Conservation (phyloP, 1,284 basidiomycete species). For the Somion occarium region DNA sequence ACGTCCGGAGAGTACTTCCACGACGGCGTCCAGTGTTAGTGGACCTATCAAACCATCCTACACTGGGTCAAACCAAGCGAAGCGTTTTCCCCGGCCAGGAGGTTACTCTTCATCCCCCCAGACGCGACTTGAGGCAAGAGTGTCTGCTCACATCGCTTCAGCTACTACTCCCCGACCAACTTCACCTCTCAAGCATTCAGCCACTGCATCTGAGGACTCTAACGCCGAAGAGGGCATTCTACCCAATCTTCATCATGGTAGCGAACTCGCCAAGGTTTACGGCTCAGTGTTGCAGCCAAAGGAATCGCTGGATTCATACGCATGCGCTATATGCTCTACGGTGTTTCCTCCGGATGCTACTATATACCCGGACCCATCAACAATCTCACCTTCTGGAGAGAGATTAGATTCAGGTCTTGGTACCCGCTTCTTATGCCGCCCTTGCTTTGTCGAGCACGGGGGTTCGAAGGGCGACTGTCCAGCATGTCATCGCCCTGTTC, state of each 20-base stretch:
- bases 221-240: constrained; percentile 49
- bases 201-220: constrained; percentile 36
- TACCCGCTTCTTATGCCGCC: constrained; percentile 61
- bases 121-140: constrained; percentile 36
- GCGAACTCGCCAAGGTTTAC: constrained; percentile 72
- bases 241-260: constrained; percentile 50
- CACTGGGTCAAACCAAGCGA: constrained; percentile 26
- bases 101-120: constrained; percentile 27
- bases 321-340: constrained; percentile 59
- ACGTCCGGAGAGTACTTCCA: constrained; percentile 14
- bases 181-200: constrained; percentile 50
- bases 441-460: constrained; percentile 65
- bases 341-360: constrained; percentile 75
- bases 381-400: constrained; percentile 18
- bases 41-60: constrained; percentile 12
- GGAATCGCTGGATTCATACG: constrained; percentile 59
- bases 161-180: constrained; percentile 41
- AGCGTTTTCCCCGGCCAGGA: constrained; percentile 47
- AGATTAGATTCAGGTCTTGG: constrained; percentile 28
- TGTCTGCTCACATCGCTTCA: constrained; percentile 56
- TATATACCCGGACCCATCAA: constrained; percentile 70
- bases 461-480: constrained; percentile 72
- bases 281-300: constrained; percentile 78
- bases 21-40: constrained; percentile 11
- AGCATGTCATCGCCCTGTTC: constrained; percentile 60